Evolutionary conservation across 83 land plant genomes (phyloP).

Genomic region (Picea mariana): DNA sequence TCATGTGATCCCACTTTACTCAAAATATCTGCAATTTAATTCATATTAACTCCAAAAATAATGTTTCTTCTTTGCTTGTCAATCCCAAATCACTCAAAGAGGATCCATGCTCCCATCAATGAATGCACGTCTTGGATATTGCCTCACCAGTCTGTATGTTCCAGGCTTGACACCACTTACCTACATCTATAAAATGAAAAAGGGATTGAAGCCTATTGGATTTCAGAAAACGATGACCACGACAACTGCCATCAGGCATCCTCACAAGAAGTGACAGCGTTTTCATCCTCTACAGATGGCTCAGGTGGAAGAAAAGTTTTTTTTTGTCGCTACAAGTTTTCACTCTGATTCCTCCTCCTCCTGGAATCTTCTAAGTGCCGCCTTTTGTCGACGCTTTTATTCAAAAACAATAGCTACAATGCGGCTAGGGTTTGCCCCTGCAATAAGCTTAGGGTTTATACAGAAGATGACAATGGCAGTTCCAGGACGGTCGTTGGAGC

Average conservation of each 20-base stretch:
- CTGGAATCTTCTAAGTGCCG: too few relatives aligned
- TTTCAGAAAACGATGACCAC: conserved; percentile 80
- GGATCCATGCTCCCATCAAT: conserved; percentile 55
- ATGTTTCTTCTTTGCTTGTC: conserved; percentile 77
- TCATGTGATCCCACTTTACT: background rate
- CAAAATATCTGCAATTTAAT: background rate
- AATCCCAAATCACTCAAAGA: conserved; percentile 71
- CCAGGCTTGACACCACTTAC: conserved; percentile 73
- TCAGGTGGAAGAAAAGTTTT: conserved; percentile 80
- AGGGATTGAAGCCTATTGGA: conserved; percentile 83
- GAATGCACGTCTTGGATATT: conserved; percentile 81
- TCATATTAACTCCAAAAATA: conserved; percentile 65
- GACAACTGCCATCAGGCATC: conserved; percentile 88
- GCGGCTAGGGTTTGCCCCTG: too few relatives aligned
- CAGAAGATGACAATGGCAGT: too few relatives aligned
- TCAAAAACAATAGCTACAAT: too few relatives aligned
- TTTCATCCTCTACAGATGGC: conserved; percentile 73
- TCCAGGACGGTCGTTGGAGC: too few relatives aligned
- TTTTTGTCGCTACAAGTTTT: conserved; percentile 47
- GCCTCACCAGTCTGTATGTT: conserved; percentile 88
- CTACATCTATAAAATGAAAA: conserved; percentile 80
- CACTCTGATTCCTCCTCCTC: conserved; percentile 67
- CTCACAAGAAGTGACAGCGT: conserved; percentile 82
- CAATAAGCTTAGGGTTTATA: too few relatives aligned
- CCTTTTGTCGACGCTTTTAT: too few relatives aligned